Conservation (phyloP, 2,329 filamentous ascomycete genomes). For the Xylariaceae sp. region DNA sequence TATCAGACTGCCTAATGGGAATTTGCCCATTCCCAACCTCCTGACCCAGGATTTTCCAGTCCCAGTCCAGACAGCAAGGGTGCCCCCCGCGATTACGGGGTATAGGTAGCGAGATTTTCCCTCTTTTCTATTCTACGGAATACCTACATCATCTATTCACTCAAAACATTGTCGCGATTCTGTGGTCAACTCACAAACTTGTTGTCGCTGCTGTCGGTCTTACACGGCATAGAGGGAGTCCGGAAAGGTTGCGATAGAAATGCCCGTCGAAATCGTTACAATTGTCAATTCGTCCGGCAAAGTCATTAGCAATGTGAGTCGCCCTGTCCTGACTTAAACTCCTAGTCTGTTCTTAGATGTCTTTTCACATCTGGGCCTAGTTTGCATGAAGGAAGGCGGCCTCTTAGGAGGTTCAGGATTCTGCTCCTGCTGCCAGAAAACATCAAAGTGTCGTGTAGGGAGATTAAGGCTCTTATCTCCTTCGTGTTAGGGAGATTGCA, state of each 20-base stretch:
- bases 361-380: neutral
- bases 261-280: constrained; percentile 31
- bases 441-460: neutral
- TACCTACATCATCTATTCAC: too few relatives aligned
- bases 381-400: neutral
- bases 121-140: constrained; percentile 6
- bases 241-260: constrained; percentile 14
- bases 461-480: neutral
- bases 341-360: too few relatives aligned
- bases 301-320: constrained; percentile 34
- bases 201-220: too few relatives aligned
- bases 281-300: constrained; percentile 33
- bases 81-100: neutral
- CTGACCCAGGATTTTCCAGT: constrained; percentile 2
- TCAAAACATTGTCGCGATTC: too few relatives aligned
- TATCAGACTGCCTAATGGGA: neutral
- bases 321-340: neutral
- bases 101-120: constrained; percentile 7
- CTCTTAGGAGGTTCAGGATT: neutral
- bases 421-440: constrained; percentile 8
- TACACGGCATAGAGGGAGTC: neutral
- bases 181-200: too few relatives aligned
- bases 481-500: neutral
- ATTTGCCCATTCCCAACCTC: constrained; percentile 8
- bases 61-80: constrained; percentile 1